Evolutionary conservation across 441 rosid species (phyloP), one percentile per base, ranked within the genome.

Genomic region (Biscutella auriculata): DNA sequence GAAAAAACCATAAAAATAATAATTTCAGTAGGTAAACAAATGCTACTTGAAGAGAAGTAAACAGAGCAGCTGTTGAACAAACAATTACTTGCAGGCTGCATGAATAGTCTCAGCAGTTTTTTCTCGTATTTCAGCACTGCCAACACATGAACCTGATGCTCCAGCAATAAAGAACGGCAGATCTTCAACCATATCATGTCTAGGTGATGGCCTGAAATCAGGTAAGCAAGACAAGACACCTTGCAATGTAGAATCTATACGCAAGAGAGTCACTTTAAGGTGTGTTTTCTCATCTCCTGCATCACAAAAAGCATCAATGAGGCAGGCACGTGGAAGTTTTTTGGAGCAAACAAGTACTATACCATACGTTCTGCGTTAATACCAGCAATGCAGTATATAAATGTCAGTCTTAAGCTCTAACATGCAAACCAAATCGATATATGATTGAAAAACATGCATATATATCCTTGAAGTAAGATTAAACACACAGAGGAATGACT

Each of bases 151-250:
- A 60, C 99, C 99, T 29, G 97, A 78, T 67, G 95, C 95, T 68
- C 97, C 99, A 64, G 99, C 97, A 68, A 95, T 90, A 67, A 95
- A 74, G 76, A 95, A 94, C 49, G 94, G 75, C 25, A 72, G 71
- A 66, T 83, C 86, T 69, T 68, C 80, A 6, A 71, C 82, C 76
- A 65, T 75, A 66, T 80, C 88, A 71, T 70, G 88, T 70, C 70
- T 80, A 65, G 77, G 63, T 64, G 96, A 78, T 67, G 99, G 95
- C 66, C 76, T 82, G 81, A 95, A 95, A 84, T 95, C 97, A 76
- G 97, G 97, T 80, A 95, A 83, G 86, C 99, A 95, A 64, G 97
- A 95, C 65, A 88, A 78, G 78, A 88, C 95, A 73, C 99, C 99
- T 82, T 84, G 97, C 95, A 95, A 53, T 53, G 95, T 80, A 17